Base-by-base conservation (phyloP, 2,329 filamentous ascomycete species). In the Hypoxylon sp. region DNA sequence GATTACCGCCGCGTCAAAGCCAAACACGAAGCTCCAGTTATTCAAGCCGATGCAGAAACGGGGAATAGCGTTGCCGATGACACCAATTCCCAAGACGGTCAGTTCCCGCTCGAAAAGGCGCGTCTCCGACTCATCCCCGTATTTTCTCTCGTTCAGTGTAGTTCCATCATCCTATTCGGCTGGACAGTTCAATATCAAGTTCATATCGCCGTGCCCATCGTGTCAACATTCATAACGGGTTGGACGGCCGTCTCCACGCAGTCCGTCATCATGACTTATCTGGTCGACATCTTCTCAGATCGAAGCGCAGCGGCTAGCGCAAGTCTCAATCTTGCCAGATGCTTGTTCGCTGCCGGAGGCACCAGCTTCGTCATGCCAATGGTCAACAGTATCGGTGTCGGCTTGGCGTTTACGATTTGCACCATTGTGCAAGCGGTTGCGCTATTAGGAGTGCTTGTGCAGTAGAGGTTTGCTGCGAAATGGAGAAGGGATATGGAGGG, bases 221-320 rank as follows among this genome's bases (percentile, higher is more conserved):
- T 78, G 1, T 73, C 75, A 0, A 78, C 76, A 0, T 82, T 82
- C 44, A 67, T 81, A 26, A 76, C 75, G 0, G 79, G 80, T 3
- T 81, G 78, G 78, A 72, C 78, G 0, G 73, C 74, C 0, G 70
- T 79, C 4, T 78, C 78, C 0, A 78, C 72, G 2, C 73, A 79
- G 27, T 76, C 73, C 1, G 60, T 77, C 1, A 70, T 80, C 20
- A 77, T 73, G 66, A 82, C 79, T 0, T 81, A 79, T 47, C 68
- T 82, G 0, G 74, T 82, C 2, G 80, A 84, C 56, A 65, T 82
- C 0, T 83, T 79, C 51, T 72, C 74, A 0, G 73, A 75, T 8
- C 67, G 68, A 7, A 78, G 76, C 47, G 80, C 79, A 0, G 75
- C 76, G 0, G 79, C 79, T 0, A 81, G 72, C 32, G 80, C 80